phyloP scores from a whole-genome alignment of 2,329 filamentous ascomycete genomes.

The Pseudovirgaria hyperparasitica region DNA sequence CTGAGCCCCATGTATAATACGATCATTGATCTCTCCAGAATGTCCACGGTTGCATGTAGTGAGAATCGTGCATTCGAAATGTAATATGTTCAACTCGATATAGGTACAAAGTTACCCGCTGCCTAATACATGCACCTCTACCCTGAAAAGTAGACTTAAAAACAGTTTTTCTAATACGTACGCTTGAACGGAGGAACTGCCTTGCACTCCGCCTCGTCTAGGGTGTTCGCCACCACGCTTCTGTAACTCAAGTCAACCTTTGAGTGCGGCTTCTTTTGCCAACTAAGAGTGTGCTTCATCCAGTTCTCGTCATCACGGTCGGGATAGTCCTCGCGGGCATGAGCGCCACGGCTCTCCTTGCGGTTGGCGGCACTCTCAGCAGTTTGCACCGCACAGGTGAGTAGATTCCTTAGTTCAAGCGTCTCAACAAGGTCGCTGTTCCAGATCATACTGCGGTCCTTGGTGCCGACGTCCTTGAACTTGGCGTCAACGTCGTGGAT shows the following conservation, averaged over 20 bases:
- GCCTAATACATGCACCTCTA: slow-evolving; percentile 1
- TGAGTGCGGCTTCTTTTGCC: slow-evolving; percentile 86
- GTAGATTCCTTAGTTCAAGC: slow-evolving; percentile 82
- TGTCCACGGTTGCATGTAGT: too few species aligned
- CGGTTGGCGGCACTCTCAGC: slow-evolving; percentile 81
- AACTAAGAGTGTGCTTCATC: slow-evolving; percentile 99
- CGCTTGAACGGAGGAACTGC: slow-evolving; percentile 92
- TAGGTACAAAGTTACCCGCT: not conserved
- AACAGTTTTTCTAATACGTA: slow-evolving; percentile 51
- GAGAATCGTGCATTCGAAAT: too few species aligned
- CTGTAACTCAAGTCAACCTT: slow-evolving; percentile 80
- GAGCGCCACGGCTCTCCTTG: slow-evolving; percentile 94
- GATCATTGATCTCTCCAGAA: too few species aligned
- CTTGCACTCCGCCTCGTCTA: slow-evolving; percentile 95
- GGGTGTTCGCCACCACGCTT: slow-evolving; percentile 64
- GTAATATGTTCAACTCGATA: not conserved
- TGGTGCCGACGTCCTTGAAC: slow-evolving; percentile 78
- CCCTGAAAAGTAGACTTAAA: not conserved
- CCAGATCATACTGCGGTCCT: slow-evolving; percentile 99
- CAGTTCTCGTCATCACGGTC: slow-evolving; percentile 91
- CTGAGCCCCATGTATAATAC: too few species aligned
- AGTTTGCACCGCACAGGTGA: slow-evolving; percentile 96
- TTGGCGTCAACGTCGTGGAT: slow-evolving; percentile 72
- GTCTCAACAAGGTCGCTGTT: slow-evolving; percentile 96
- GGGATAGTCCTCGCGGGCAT: slow-evolving; percentile 92